A percentile compares a stretch with the other conserved stretches of the same genome.
phyloP scores from a whole-genome alignment of 805 yeast species.

The Kuraishia ogatae region DNA sequence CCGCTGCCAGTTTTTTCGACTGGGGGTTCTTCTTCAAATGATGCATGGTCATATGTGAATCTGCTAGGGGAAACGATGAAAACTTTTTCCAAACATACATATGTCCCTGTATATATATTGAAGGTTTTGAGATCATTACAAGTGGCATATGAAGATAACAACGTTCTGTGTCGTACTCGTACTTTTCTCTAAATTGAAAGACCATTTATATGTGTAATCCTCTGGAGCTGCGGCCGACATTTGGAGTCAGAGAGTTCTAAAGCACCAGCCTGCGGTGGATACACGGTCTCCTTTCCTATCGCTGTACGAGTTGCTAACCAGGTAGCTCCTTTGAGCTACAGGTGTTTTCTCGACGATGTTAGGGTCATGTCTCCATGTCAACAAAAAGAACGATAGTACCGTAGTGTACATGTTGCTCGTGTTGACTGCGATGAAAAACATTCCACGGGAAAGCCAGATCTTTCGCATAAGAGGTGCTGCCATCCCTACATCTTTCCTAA shows the following conservation, averaged over 20 bases:
- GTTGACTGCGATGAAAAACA: conserved; percentile 18
- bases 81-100: too few relatives aligned
- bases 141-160: conserved; percentile 7
- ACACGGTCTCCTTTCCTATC: conserved; percentile 14
- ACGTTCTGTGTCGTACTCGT: conserved; percentile 14
- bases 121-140: conserved; percentile 24
- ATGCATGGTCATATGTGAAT: not conserved
- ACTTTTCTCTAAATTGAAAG: conserved; percentile 21
- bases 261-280: conserved; percentile 8
- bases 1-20: too few relatives aligned
- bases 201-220: conserved; percentile 17
- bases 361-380: not conserved
- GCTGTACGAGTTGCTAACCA: conserved; percentile 19
- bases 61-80: not conserved
- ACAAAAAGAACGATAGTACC: not conserved
- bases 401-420: too few relatives aligned
- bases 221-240: too few relatives aligned
- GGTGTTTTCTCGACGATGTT: not conserved
- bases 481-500: too few relatives aligned
- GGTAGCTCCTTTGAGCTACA: too few relatives aligned
- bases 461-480: not conserved
- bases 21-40: not conserved
- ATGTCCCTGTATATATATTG: not conserved
- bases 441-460: conserved; percentile 25
- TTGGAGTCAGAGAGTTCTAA: too few relatives aligned